A percentile compares a stretch with the other conserved stretches of the same genome.
Evolutionary conservation across 2,329 filamentous ascomycete genomes (phyloP).

Genomic region (Boeremia exigua): DNA sequence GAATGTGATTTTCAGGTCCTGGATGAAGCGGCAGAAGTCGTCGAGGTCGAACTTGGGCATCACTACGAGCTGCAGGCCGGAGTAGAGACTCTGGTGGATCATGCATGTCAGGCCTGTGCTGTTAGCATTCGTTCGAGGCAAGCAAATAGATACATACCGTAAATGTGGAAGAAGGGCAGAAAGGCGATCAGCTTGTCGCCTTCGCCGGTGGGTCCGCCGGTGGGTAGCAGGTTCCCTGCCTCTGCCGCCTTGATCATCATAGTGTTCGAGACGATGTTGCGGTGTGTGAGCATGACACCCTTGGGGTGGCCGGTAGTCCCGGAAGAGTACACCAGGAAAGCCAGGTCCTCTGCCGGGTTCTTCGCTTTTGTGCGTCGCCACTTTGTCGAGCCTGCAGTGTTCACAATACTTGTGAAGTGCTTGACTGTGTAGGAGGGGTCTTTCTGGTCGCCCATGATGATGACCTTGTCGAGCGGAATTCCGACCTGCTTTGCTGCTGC

Average conservation of each 20-base stretch:
- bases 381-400: constrained; percentile 65
- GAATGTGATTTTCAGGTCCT: constrained; percentile 77
- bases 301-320: constrained; percentile 93
- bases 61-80: constrained; percentile 70
- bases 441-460: constrained; percentile 74
- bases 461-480: constrained; percentile 73
- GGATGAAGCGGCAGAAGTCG: constrained; percentile 76
- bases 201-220: constrained; percentile 65
- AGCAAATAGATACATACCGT: constrained; percentile 60
- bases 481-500: constrained; percentile 74
- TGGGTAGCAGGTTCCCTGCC: constrained; percentile 61
- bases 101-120: constrained; percentile 70
- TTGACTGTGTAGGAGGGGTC: constrained; percentile 66
- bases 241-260: constrained; percentile 52
- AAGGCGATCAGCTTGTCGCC: constrained; percentile 79
- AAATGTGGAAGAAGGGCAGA: constrained; percentile 90
- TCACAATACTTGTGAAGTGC: constrained; percentile 75
- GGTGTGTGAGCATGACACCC: constrained; percentile 85
- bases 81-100: constrained; percentile 70
- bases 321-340: constrained; percentile 86
- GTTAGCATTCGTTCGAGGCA: constrained; percentile 7
- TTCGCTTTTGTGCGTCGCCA: constrained; percentile 65
- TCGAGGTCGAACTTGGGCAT: constrained; percentile 84
- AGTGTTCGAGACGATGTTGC: constrained; percentile 79
- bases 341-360: constrained; percentile 70